Evolutionary conservation across 768 basidiomycete genomes (phyloP).

Genomic region (Ephemerocybe angulata): DNA sequence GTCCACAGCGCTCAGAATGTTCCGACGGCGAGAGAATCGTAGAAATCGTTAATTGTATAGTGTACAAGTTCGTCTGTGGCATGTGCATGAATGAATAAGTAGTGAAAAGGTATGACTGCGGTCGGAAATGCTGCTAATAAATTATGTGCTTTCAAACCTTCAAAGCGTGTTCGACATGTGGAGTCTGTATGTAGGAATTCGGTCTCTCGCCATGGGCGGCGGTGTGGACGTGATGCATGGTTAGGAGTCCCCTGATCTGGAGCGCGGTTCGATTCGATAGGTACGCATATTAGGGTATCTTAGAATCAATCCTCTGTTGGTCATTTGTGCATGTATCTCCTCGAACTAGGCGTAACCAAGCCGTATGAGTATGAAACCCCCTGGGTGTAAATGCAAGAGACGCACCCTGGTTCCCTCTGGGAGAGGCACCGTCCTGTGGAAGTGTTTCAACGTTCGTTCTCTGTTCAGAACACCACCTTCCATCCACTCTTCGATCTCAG

Average conservation of each 20-base stretch:
- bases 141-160: conserved; percentile 7
- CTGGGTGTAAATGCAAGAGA: conserved; percentile 5
- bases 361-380: background rate
- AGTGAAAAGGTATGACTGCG: background rate
- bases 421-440: conserved; percentile 64
- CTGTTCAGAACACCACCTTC: conserved; percentile 59
- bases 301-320: conserved; percentile 55
- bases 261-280: conserved; percentile 39
- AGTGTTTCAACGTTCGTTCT: conserved; percentile 60
- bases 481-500: conserved; percentile 56
- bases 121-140: conserved; percentile 4
- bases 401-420: conserved; percentile 71
- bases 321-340: conserved; percentile 67
- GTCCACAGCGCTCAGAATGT: background rate
- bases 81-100: conserved; percentile 1
- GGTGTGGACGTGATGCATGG: background rate
- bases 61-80: background rate
- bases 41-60: background rate
- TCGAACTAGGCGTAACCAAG: conserved; percentile 57
- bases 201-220: background rate
- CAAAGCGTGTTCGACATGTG: conserved; percentile 3
- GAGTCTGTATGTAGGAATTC: background rate
- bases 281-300: conserved; percentile 64
- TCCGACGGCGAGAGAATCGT: background rate
- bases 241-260: conserved; percentile 41